These are phyloP conservation scores for Wallacemonas sp. DNA, from an alignment of 208 protist genomes.

Conservation along the genomic window DNA sequence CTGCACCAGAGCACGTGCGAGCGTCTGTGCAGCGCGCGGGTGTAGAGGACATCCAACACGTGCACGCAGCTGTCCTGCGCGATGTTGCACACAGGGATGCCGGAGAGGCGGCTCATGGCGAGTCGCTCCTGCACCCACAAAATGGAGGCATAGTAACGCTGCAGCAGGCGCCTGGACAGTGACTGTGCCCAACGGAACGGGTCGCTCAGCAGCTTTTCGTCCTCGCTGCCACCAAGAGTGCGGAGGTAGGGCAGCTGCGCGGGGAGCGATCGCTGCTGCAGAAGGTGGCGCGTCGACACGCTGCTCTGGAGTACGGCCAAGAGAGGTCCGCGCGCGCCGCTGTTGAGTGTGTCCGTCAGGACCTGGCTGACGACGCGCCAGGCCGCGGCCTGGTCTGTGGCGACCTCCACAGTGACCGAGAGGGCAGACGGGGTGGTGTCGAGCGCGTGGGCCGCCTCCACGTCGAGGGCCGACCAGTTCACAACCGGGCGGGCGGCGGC, in stretches of 20 bases:
- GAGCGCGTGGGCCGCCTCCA: slow-evolving; percentile 59
- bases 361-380: slow-evolving; percentile 66
- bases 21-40: slow-evolving; percentile 66
- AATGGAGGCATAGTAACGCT: slow-evolving; percentile 79
- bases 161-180: slow-evolving; percentile 65
- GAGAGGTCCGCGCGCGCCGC: slow-evolving; percentile 38
- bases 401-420: slow-evolving; percentile 41
- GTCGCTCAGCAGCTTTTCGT: slow-evolving; percentile 83
- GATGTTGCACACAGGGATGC: slow-evolving; percentile 88
- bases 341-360: slow-evolving; percentile 50
- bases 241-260: slow-evolving; percentile 66
- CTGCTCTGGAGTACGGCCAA: slow-evolving; percentile 80
- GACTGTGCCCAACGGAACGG: slow-evolving; percentile 80
- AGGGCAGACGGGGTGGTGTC: slow-evolving; percentile 28
- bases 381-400: slow-evolving; percentile 50
- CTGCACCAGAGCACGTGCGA: slow-evolving; percentile 84
- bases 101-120: slow-evolving; percentile 70
- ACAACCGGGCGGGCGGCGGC: slow-evolving; percentile 62
- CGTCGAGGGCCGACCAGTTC: slow-evolving; percentile 58
- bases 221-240: slow-evolving; percentile 75
- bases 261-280: slow-evolving; percentile 70
- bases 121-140: slow-evolving; percentile 87
- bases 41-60: slow-evolving; percentile 85
- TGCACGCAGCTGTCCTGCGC: slow-evolving; percentile 85
- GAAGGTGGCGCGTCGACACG: slow-evolving; percentile 48